Conservation (phyloP, 345 rosid species). For the Populus euphratica region DNA sequence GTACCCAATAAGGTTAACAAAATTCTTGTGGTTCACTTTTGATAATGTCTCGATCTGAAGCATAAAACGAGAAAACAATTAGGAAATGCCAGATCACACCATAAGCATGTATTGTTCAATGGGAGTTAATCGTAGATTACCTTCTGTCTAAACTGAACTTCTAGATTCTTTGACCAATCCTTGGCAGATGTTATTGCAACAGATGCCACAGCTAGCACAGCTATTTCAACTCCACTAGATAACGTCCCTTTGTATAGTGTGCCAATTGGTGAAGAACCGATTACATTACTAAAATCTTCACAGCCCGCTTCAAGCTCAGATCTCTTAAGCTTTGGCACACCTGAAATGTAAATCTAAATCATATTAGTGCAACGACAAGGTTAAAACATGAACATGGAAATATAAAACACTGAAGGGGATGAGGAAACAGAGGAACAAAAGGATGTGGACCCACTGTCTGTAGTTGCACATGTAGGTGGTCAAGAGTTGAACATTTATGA, state of each 20-base stretch:
- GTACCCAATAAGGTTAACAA: conserved; percentile 77
- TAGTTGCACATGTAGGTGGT: not conserved
- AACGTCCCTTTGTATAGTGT: conserved; percentile 82
- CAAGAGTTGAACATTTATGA: not conserved
- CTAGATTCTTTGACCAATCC: conserved; percentile 65
- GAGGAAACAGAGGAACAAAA: not conserved
- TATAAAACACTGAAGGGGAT: not conserved
- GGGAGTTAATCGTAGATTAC: conserved; percentile 32
- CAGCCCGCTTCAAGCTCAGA: conserved; percentile 87
- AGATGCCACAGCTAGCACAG: conserved; percentile 49
- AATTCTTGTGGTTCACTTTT: conserved; percentile 83
- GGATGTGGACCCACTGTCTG: not conserved
- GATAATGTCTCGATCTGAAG: conserved; percentile 73
- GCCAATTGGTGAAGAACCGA: conserved; percentile 63
- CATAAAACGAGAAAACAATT: not conserved
- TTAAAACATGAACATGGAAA: conserved; percentile 3
- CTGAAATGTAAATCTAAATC: conserved; percentile 36
- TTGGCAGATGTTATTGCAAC: conserved; percentile 39
- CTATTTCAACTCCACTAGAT: conserved; percentile 86
- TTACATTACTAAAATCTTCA: conserved; percentile 93
- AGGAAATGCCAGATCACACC: conserved; percentile 5
- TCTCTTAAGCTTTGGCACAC: conserved; percentile 74
- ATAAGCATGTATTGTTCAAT: not conserved
- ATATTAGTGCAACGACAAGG: not conserved
- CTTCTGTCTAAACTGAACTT: conserved; percentile 69